A percentile compares a stretch with the other conserved stretches of the same genome.
These are phyloP conservation scores for Elsinoe arachidis DNA, from an alignment of 2,329 filamentous ascomycete genomes.

Conservation along the genomic window DNA sequence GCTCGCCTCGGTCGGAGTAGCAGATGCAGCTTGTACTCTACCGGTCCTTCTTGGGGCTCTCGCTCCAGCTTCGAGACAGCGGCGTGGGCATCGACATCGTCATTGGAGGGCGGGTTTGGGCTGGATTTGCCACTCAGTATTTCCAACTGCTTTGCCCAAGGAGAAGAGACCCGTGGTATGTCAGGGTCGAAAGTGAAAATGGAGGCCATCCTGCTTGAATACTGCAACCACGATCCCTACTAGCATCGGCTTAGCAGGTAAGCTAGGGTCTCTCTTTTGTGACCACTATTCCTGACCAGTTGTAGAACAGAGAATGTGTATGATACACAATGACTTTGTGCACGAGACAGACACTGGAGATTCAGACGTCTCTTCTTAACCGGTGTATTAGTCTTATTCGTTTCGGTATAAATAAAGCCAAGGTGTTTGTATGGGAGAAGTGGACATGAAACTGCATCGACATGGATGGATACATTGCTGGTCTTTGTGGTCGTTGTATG, in stretches of 20 bases:
- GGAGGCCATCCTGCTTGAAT: slow-evolving; percentile 60
- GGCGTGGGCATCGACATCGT: slow-evolving; percentile 22
- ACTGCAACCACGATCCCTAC: too few species aligned
- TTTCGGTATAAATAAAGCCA: slow-evolving; percentile 31
- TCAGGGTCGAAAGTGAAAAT: slow-evolving; percentile 93
- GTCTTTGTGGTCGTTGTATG: slow-evolving; percentile 10
- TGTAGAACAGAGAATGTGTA: not conserved
- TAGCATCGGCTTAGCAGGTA: not conserved
- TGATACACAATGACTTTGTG: too few species aligned
- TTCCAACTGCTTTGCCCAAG: slow-evolving; percentile 53
- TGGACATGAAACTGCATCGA: slow-evolving; percentile 41
- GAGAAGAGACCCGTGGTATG: slow-evolving; percentile 78
- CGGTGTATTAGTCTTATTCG: slow-evolving; percentile 10
- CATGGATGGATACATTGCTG: slow-evolving; percentile 45
- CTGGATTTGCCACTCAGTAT: not conserved
- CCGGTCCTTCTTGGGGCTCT: slow-evolving; percentile 88
- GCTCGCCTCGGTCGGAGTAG: slow-evolving; percentile 68
- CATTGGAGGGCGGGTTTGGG: not conserved
- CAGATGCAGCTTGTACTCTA: slow-evolving; percentile 93
- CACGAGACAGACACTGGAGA: not conserved
- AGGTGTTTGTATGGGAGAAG: slow-evolving; percentile 43
- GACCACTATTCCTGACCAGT: not conserved
- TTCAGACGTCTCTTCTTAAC: not conserved
- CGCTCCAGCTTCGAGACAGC: slow-evolving; percentile 67
- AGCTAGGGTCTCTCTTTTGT: not conserved